Evolutionary conservation across 495 filamentous ascomycete species (phyloP).

Genomic region (Cercophora scortea): DNA sequence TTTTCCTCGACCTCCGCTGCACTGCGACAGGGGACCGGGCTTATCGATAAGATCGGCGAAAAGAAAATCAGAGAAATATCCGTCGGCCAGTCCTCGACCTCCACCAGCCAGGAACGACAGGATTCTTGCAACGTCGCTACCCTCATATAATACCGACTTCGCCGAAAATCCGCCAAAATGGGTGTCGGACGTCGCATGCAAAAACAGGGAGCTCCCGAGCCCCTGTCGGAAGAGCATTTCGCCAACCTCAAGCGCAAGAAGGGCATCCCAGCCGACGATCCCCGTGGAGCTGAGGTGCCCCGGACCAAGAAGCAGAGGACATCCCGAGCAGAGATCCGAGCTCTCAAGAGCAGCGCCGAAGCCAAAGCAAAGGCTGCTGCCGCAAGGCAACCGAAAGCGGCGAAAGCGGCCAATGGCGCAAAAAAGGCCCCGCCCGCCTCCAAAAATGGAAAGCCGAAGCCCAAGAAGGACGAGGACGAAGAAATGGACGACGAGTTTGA

Average conservation of each 20-base stretch:
- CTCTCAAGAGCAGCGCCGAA: constrained; percentile 8
- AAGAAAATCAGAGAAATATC: background rate
- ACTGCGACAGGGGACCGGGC: background rate
- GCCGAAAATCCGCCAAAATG: constrained; percentile 47
- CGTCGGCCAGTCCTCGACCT: background rate
- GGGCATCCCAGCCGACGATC: constrained; percentile 42
- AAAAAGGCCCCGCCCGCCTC: constrained; percentile 28
- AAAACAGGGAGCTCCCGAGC: constrained; percentile 83
- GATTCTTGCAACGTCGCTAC: background rate
- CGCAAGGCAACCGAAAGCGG: background rate
- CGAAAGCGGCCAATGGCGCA: constrained; percentile 11
- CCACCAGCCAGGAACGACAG: background rate
- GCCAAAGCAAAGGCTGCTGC: constrained; percentile 5
- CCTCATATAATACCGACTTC: background rate
- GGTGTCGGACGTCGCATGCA: constrained; percentile 85
- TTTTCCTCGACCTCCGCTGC: too few relatives aligned
- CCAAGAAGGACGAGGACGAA: constrained; percentile 45
- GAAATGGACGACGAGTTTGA: constrained; percentile 43
- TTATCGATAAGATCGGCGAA: constrained; percentile 24
- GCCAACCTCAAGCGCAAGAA: constrained; percentile 71
- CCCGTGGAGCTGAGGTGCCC: constrained; percentile 26
- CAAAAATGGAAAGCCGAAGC: constrained; percentile 38
- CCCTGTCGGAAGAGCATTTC: constrained; percentile 72
- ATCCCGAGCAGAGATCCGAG: constrained; percentile 38
- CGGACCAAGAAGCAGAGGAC: constrained; percentile 64